A percentile compares a stretch with the other conserved stretches of the same genome.
phyloP scores from a whole-genome alignment of 805 yeast species.

The Grigorovia transvaalensis region DNA sequence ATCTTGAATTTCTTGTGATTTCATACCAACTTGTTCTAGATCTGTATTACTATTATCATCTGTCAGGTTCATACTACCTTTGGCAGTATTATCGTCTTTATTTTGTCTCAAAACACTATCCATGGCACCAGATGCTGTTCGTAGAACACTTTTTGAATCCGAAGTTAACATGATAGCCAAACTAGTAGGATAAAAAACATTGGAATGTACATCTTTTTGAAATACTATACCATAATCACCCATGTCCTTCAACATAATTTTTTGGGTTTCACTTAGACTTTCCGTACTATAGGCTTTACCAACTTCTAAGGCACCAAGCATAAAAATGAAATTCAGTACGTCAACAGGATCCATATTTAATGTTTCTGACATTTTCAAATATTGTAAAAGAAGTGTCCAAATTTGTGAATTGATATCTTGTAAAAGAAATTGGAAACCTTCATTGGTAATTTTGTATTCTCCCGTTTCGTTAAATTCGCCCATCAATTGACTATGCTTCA shows the following conservation, averaged over 20 bases:
- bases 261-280: slow-evolving; percentile 68
- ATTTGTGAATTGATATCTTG: slow-evolving; percentile 92
- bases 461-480: slow-evolving; percentile 40
- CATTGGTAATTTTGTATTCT: slow-evolving; percentile 64
- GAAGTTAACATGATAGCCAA: slow-evolving; percentile 84
- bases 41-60: slow-evolving; percentile 15
- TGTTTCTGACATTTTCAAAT: slow-evolving; percentile 72
- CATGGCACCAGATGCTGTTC: slow-evolving; percentile 67
- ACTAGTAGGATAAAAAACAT: slow-evolving; percentile 80
- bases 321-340: slow-evolving; percentile 83
- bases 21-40: slow-evolving; percentile 20
- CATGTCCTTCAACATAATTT: slow-evolving; percentile 77
- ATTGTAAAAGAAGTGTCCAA: slow-evolving; percentile 85
- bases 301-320: slow-evolving; percentile 83
- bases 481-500: slow-evolving; percentile 80
- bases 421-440: slow-evolving; percentile 86
- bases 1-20: slow-evolving; percentile 19
- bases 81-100: slow-evolving; percentile 8
- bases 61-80: slow-evolving; percentile 9
- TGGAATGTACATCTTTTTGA: slow-evolving; percentile 45
- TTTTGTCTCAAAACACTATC: slow-evolving; percentile 46
- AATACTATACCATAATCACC: slow-evolving; percentile 87
- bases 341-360: slow-evolving; percentile 93
- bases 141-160: slow-evolving; percentile 52
- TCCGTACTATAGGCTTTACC: slow-evolving; percentile 75